A percentile compares a stretch with the other conserved stretches of the same genome.
Conservation (phyloP, 2,329 filamentous ascomycete species). For the Cytospora schulzeri region DNA sequence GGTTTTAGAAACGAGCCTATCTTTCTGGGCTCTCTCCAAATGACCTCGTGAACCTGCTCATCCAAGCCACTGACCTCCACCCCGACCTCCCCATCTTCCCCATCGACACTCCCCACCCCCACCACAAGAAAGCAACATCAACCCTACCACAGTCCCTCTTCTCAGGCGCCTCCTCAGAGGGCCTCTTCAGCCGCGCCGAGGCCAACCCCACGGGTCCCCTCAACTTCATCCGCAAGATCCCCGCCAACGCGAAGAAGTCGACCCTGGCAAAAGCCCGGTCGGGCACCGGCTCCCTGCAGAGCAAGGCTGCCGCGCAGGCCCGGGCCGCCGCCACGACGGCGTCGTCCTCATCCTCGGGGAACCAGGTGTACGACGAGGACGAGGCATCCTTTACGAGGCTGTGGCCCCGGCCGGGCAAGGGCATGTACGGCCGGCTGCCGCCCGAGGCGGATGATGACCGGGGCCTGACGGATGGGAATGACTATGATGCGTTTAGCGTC, state of each 20-base stretch:
- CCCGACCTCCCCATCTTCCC: conserved; percentile 69
- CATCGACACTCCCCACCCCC: background rate
- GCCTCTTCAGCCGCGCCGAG: conserved; percentile 39
- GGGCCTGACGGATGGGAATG: conserved; percentile 34
- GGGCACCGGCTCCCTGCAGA: conserved; percentile 23
- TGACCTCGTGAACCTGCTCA: conserved; percentile 65
- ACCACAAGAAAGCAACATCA: conserved; percentile 11
- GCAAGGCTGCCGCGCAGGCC: conserved; percentile 22
- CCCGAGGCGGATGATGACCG: conserved; percentile 34
- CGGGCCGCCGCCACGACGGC: background rate
- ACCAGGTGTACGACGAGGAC: conserved; percentile 32
- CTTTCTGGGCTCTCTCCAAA: conserved; percentile 61
- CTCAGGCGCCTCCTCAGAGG: conserved; percentile 27
- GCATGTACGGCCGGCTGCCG: conserved; percentile 34
- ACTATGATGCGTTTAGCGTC: conserved; percentile 36
- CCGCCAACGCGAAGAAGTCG: conserved; percentile 29
- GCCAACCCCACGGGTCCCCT: conserved; percentile 40
- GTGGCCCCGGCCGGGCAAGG: conserved; percentile 36
- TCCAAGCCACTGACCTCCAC: conserved; percentile 61
- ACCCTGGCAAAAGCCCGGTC: conserved; percentile 26
- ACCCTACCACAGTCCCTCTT: conserved; percentile 35
- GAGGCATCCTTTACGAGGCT: conserved; percentile 34
- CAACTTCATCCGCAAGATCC: conserved; percentile 44
- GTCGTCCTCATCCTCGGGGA: conserved; percentile 1
- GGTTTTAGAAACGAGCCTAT: conserved; percentile 60